Percentiles rank a stretch among this genome's conserved stretches.
These are phyloP conservation scores for Sugiyamaella pinicola DNA, from an alignment of 1,139 yeast species.

Conservation along the genomic window DNA sequence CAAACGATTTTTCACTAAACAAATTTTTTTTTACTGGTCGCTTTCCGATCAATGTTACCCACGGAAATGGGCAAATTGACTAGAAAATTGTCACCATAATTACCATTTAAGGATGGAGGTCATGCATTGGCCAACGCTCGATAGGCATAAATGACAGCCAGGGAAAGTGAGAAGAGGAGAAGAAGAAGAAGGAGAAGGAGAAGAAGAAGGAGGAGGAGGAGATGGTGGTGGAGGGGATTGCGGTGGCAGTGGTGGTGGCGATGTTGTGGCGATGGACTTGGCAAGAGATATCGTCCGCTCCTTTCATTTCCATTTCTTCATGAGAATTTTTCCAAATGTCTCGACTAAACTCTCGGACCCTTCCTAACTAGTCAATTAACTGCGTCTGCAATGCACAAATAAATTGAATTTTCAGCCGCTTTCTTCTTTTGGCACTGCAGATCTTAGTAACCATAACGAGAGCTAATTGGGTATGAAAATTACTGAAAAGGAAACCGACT, in stretches of 20 bases:
- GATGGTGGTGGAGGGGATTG: no score
- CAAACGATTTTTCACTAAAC: conserved; percentile 1
- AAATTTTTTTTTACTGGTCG: not conserved
- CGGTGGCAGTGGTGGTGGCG: no score
- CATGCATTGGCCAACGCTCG: conserved; percentile 12
- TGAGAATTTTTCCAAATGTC: no score
- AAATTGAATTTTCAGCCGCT: conserved; percentile 10
- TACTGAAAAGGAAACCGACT: not conserved
- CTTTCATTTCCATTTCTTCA: no score
- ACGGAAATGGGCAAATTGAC: conserved; percentile 11
- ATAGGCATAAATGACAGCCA: conserved; percentile 1
- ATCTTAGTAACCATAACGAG: no score
- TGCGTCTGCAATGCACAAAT: conserved; percentile 10
- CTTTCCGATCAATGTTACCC: conserved; percentile 6
- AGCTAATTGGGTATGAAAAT: conserved; percentile 10
- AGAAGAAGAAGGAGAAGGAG: no score
- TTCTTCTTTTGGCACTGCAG: not conserved
- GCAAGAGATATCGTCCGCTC: no score
- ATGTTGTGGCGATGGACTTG: no score
- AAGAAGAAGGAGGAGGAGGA: no score
- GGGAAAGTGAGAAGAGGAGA: not conserved
- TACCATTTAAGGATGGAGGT: conserved; percentile 4
- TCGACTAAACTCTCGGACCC: not conserved
- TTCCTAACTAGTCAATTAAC: not conserved
- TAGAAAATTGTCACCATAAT: conserved; percentile 1